Conservation (phyloP, 2,329 filamentous ascomycete species). For the Zasmidium cellare region DNA sequence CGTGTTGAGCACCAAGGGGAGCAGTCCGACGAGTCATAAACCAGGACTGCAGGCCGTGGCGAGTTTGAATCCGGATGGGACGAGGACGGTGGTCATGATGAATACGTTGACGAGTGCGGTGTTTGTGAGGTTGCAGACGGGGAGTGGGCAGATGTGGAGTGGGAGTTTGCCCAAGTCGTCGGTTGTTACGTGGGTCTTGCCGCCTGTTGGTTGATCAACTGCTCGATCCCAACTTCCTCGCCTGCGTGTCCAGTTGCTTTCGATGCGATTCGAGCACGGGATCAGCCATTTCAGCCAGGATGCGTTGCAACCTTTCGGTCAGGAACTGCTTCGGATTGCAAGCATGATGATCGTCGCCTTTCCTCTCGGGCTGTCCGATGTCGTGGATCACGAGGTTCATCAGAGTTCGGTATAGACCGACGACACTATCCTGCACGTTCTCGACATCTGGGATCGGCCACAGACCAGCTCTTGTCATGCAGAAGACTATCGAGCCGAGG, state of each 20-base stretch:
- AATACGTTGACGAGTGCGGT: conserved; percentile 13
- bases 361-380: conserved; percentile 12
- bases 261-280: not conserved
- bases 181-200: conserved; percentile 21
- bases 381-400: conserved; percentile 16
- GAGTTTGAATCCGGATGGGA: conserved; percentile 19
- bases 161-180: conserved; percentile 14
- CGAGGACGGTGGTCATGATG: conserved; percentile 19
- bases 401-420: conserved; percentile 9
- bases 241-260: not conserved
- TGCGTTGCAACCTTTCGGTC: conserved; percentile 15
- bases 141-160: conserved; percentile 18
- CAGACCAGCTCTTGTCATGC: conserved; percentile 34
- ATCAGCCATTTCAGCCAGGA: conserved; percentile 14
- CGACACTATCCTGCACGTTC: conserved; percentile 8
- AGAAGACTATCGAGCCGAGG: conserved; percentile 38
- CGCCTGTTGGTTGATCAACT: conserved; percentile 1
- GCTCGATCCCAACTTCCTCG: not conserved
- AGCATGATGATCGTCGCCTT: conserved; percentile 11
- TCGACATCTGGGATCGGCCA: conserved; percentile 29
- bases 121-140: conserved; percentile 16
- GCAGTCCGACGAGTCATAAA: conserved; percentile 1
- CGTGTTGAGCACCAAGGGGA: conserved; percentile 13
- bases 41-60: conserved; percentile 16
- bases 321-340: conserved; percentile 16